Base-by-base conservation (phyloP, 2,329 filamentous ascomycete species). In the Fusarium goolgardi region DNA sequence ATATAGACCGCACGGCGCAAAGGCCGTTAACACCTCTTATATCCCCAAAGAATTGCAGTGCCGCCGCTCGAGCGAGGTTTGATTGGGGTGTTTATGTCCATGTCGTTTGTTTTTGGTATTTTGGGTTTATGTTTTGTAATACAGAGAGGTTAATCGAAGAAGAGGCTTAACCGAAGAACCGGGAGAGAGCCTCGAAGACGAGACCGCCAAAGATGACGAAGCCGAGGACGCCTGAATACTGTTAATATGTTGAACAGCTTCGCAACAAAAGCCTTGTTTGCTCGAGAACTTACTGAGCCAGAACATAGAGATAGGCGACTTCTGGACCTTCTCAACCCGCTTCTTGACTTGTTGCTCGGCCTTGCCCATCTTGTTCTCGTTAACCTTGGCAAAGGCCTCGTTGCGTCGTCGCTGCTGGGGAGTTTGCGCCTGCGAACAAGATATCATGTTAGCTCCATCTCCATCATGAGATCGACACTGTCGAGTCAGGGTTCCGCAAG, bases 341-440 rank as follows among this genome's bases (percentile, higher is more conserved):
- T 88, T 87, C 84, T 90, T 90, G 72, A 90, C 78, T 67, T 88
- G 85, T 25, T 81, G 81, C 59, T 88, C 85, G n/a, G 88, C 85
- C 82, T 92, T 93, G 80, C 92, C 92, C 79, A 91, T 91, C 77
- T 90, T 91, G 63, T 84, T 82, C 77, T 91, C 88, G 78, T 95
- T 89, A 55, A 87, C 85, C 78, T 90, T 90, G 71, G 86, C 89
- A 81, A 93, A 96, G 80, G 91, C 91, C 76, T 87, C 87, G 83
- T 96, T 96, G 67, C 90, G 89, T 76, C 88, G 88, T 78, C 92
- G 90, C 84, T 96, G 93, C 80, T 93, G 87, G 72, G 90, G 92
- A 71, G 92, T 96, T 90, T 95, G 92, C 73, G 89, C 91, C 91
- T 94, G 51, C 23, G 25, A 39, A 34, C 20, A 40, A 21, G 13